Percentiles rank a stretch among this genome's conserved stretches.
Evolutionary conservation across 1,284 basidiomycete species (phyloP).

Genomic region (Coriolopsis trogii): DNA sequence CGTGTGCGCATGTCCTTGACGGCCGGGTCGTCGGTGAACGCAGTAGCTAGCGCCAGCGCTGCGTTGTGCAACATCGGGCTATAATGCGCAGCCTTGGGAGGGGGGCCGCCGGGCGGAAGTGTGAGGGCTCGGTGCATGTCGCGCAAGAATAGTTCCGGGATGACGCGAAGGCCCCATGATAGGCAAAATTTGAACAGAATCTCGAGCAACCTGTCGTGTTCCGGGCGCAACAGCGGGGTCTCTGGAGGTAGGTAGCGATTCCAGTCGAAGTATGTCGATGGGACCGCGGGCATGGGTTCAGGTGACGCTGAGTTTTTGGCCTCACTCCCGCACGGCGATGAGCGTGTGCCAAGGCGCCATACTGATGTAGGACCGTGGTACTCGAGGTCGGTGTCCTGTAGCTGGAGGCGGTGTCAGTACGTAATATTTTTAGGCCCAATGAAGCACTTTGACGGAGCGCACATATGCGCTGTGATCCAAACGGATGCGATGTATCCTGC

Average conservation of each 20-base stretch:
- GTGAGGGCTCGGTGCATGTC: slow-evolving; percentile 60
- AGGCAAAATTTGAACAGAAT: slow-evolving; percentile 64
- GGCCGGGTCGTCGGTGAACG: slow-evolving; percentile 58
- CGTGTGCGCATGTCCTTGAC: slow-evolving; percentile 50
- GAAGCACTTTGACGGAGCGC: too few relatives aligned
- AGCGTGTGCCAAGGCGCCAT: slow-evolving; percentile 37
- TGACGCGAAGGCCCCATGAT: slow-evolving; percentile 52
- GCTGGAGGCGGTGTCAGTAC: slow-evolving; percentile 22
- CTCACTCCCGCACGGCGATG: slow-evolving; percentile 20
- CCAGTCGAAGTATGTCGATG: slow-evolving; percentile 54
- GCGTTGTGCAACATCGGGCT: slow-evolving; percentile 75
- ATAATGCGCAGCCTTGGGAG: slow-evolving; percentile 59
- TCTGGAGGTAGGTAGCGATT: slow-evolving; percentile 53
- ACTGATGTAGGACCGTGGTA: slow-evolving; percentile 41
- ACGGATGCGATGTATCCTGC: too few relatives aligned
- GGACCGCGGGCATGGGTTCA: slow-evolving; percentile 10
- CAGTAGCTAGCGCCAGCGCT: slow-evolving; percentile 59
- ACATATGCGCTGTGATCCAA: too few relatives aligned
- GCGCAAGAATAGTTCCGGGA: slow-evolving; percentile 55
- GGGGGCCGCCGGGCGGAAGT: slow-evolving; percentile 45
- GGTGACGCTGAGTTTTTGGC: slow-evolving; percentile 18
- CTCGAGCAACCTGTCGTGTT: slow-evolving; percentile 60
- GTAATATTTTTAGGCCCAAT: too few relatives aligned
- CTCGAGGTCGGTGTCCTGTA: slow-evolving; percentile 37
- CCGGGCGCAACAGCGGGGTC: slow-evolving; percentile 46